Base-by-base conservation (phyloP, 1,284 basidiomycete genomes). In the Rhodotorula sp. region DNA sequence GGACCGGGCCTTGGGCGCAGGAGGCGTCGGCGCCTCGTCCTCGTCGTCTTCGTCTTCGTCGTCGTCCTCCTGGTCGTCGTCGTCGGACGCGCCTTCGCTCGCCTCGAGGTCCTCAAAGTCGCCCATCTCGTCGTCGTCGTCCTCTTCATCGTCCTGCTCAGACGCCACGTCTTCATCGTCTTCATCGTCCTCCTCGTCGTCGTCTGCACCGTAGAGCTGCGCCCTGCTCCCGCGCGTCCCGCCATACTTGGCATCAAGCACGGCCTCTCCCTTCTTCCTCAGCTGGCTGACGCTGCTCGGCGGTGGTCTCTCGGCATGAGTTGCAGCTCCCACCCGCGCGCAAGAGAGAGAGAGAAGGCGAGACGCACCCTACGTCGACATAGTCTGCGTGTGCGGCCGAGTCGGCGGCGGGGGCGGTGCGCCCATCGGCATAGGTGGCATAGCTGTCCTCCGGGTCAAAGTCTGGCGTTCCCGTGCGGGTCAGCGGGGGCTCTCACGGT, bases 371-470 rank as follows among this genome's bases (percentile, higher is more conserved):
- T 58, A 93, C 91, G 78, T 91, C 87, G 55, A 92, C 78, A 80
- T 94, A 95, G 81, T 94, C 92, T 75, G 88, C 88, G 76, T 89
- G 85, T 7, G 23, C 53, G 7, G 34, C 48, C 5, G 17, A 13
- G 48, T 52, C 45, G 23, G 23, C 34, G 25, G 34, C 27, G 21
- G 55, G 16, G 57, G 46, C 80, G 9, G 78, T 78, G 50, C 75
- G 66, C 46, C 72, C 71, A 46, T 74, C 77, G 61, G 80, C 78
- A 82, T 85, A 75, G 12, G 79, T 78, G 21, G 79, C 77, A 69
- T 83, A 84, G 42, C 86, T 81, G 75, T 89, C 87, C 80, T 94
- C 92, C 14, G 89, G 90, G 81, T 94, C 92, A 78, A 89, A 84
- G 78, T 92, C 91, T 91, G 62, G 14, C 10, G 0, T 17, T 50